phyloP scores from a whole-genome alignment of 495 filamentous ascomycete genomes.

The Staphylotrichum tortipilum region DNA sequence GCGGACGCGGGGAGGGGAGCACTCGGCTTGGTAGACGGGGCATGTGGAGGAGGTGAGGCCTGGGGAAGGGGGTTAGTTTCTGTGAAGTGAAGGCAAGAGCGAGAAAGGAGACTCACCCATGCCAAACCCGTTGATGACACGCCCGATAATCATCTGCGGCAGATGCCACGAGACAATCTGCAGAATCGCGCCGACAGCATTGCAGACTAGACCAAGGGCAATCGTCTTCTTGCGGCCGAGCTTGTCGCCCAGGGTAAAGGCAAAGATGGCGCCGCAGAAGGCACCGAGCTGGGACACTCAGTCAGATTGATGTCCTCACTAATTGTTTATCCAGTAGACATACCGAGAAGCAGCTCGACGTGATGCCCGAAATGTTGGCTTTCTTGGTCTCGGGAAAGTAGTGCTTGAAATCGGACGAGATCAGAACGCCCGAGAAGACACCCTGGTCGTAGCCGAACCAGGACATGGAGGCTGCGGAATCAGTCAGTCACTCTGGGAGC shows the following conservation, averaged over 20 bases:
- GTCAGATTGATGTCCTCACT: not conserved
- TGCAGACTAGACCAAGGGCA: not conserved
- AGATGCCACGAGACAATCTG: not conserved
- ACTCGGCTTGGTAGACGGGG: conserved; percentile 6
- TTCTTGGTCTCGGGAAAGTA: not conserved
- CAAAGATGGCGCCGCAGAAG: conserved; percentile 4
- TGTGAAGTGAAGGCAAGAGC: too few species aligned
- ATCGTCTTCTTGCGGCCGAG: not conserved
- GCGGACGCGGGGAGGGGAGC: not conserved
- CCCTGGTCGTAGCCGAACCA: conserved; percentile 6
- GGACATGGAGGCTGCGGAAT: not conserved
- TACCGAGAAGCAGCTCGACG: conserved; percentile 2
- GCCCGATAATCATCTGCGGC: not conserved
- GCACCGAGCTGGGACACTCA: not conserved
- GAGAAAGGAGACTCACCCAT: conserved; percentile 2
- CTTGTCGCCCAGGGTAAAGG: conserved; percentile 1
- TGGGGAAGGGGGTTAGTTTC: not conserved
- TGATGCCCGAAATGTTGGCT: not conserved
- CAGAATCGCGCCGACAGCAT: not conserved
- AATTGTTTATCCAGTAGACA: not conserved
- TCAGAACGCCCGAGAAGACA: conserved; percentile 1
- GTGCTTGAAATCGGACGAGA: conserved; percentile 1
- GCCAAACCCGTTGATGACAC: not conserved
- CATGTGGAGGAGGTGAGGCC: not conserved
- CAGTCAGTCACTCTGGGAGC: too few species aligned